Evolutionary conservation across 2,329 filamentous ascomycete genomes (phyloP).

Genomic region (Verticillium nonalfalfae): DNA sequence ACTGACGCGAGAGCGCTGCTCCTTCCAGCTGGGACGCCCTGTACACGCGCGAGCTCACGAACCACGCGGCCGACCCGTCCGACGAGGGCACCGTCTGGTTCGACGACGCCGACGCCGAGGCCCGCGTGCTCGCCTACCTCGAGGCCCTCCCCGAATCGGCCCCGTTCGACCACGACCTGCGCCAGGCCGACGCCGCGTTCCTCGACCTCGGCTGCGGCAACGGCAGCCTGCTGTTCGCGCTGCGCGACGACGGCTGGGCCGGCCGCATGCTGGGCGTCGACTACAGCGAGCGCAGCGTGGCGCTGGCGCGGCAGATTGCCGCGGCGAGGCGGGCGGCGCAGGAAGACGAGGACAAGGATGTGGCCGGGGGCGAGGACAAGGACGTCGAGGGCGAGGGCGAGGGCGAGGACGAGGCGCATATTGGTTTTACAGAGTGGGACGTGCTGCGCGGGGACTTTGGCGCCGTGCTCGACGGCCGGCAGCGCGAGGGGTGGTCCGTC

Average conservation of each 20-base stretch:
- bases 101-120: slow-evolving; percentile 82
- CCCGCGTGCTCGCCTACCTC: slow-evolving; percentile 70
- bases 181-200: slow-evolving; percentile 40
- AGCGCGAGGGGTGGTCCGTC: slow-evolving; percentile 66
- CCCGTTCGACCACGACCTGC: slow-evolving; percentile 11
- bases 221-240: slow-evolving; percentile 80
- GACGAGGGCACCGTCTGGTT: slow-evolving; percentile 96
- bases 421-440: slow-evolving; percentile 55
- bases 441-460: slow-evolving; percentile 40
- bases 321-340: slow-evolving; percentile 10
- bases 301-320: slow-evolving; percentile 64
- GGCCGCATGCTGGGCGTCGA: slow-evolving; percentile 79
- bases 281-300: slow-evolving; percentile 71
- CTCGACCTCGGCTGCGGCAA: slow-evolving; percentile 93
- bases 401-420: slow-evolving; percentile 7
- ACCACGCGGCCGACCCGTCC: slow-evolving; percentile 63
- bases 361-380: slow-evolving; percentile 6
- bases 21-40: slow-evolving; percentile 64
- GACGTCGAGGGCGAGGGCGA: slow-evolving; percentile 4
- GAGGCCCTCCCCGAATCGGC: slow-evolving; percentile 11
- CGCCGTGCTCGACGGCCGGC: slow-evolving; percentile 22
- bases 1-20: background rate
- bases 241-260: slow-evolving; percentile 58
- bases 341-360: background rate
- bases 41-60: slow-evolving; percentile 64